Evolutionary conservation across 306 rosid genomes (phyloP).

Genomic region (Malus domestica): DNA sequence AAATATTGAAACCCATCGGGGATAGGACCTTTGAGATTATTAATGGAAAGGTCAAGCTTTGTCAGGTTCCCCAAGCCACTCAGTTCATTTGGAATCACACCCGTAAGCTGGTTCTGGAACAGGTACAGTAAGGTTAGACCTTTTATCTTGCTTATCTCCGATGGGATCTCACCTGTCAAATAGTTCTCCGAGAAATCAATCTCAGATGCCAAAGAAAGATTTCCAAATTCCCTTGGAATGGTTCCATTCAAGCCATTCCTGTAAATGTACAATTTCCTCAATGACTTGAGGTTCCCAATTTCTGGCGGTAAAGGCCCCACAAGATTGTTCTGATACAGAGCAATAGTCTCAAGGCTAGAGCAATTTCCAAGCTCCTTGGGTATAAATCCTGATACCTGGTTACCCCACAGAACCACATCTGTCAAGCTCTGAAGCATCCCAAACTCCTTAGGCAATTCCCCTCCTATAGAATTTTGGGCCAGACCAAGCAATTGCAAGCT

Average conservation of each 20-base stretch:
- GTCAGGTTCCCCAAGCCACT: constrained; percentile 54
- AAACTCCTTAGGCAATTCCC: constrained; percentile 67
- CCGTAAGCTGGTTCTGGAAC: constrained; percentile 78
- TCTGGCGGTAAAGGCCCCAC: constrained; percentile 62
- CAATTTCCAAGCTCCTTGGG: constrained; percentile 85
- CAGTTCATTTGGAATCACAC: constrained; percentile 71
- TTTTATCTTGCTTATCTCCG: constrained; percentile 60
- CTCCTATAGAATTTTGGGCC: constrained; percentile 71
- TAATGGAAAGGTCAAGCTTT: constrained; percentile 87
- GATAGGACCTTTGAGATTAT: constrained; percentile 63
- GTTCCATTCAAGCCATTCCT: constrained; percentile 80
- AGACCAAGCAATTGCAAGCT: constrained; percentile 73
- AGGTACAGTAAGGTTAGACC: constrained; percentile 65
- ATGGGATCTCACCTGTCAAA: constrained; percentile 64
- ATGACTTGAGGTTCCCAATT: constrained; percentile 63
- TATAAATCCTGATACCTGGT: constrained; percentile 63
- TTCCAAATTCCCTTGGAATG: constrained; percentile 86
- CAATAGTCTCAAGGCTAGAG: constrained; percentile 58
- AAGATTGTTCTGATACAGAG: constrained; percentile 66
- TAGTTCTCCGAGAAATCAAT: constrained; percentile 86
- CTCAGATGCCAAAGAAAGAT: constrained; percentile 54
- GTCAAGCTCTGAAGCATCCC: constrained; percentile 66
- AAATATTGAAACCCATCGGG: constrained; percentile 64
- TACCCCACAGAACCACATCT: constrained; percentile 59
- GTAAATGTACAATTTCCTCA: constrained; percentile 67